Evolutionary conservation across 345 rosid species (phyloP), one percentile per base, ranked within the genome.

Genomic region (Ricinus communis): DNA sequence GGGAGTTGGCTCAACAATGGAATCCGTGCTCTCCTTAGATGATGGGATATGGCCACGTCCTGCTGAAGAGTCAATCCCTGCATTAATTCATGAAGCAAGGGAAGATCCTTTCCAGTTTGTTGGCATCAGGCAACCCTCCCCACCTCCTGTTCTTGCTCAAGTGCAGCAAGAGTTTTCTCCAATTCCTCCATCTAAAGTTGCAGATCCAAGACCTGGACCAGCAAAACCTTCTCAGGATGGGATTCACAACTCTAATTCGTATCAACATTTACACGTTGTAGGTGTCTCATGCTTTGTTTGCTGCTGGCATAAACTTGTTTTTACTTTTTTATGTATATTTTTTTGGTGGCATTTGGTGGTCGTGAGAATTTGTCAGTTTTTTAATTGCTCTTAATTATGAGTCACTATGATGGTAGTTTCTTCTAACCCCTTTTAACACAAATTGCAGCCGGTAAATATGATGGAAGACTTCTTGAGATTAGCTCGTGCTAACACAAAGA

Each of bases 121-220:
- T 13, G 77, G 93, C 69, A 76, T 88, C 73, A 90, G 72, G 79
- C 99, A 95, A 81, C 98, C 97, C 62, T 46, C 86, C 56, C 98
- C 99, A 64, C 99, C 97, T 77, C 98, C 99, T 33, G 97, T 95
- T 81, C 93, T 92, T 76, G 94, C 97, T 65, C 82, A 87, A 78
- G 84, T 95, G 51, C 93, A 82, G 77, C 91, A 85, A 70, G 87
- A 81, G 1, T 28, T 33, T 28, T 74, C 97, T 75, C 86, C 85
- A 33, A 90, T 95, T 53, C 85, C 87, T 76, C 94, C 99, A 49
- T 92, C 98, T 50, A 91, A 79, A 85, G 98, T 95, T 69, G 99
- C 99, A 54, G 99, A 95, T 81, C 99, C 98, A 65, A 90, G 99
- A 82, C 99, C 99, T 74, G 99, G 99, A 75, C 98, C 93, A 60